Evolutionary conservation across 208 protist species (phyloP).

Genomic region (Acanthamoeba pearcei): DNA sequence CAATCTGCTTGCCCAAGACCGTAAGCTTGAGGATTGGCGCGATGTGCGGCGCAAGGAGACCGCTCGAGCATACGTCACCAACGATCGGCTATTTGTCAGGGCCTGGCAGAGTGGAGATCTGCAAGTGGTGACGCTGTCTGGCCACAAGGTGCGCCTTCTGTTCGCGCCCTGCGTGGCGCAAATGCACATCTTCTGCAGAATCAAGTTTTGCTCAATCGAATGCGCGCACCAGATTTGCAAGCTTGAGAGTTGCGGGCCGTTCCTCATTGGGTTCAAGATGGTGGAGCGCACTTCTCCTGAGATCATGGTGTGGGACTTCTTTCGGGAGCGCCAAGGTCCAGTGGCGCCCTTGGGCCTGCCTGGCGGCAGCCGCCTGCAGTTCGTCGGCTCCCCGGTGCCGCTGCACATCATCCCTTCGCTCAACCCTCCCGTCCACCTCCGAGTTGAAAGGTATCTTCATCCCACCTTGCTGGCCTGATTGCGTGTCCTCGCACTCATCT

Average conservation of each 20-base stretch:
- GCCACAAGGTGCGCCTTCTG: background rate
- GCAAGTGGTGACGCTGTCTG: background rate
- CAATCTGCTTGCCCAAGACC: background rate
- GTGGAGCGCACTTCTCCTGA: background rate
- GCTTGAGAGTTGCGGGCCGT: background rate
- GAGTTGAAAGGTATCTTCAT: background rate
- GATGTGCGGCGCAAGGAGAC: background rate
- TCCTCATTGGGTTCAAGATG: slow-evolving; percentile 10
- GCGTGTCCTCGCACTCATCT: background rate
- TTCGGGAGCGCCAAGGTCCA: background rate
- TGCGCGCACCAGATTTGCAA: background rate
- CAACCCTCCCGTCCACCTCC: slow-evolving; percentile 20
- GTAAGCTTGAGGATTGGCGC: background rate
- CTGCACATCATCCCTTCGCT: slow-evolving; percentile 34
- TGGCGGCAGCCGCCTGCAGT: slow-evolving; percentile 1
- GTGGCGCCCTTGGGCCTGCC: background rate
- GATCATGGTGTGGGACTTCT: slow-evolving; percentile 15
- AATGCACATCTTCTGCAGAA: background rate
- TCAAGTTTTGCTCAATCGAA: background rate
- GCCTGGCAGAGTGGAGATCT: slow-evolving; percentile 6
- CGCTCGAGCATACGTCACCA: background rate
- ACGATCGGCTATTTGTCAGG: background rate
- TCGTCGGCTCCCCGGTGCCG: background rate
- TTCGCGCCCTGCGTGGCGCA: background rate
- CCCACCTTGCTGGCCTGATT: background rate